Evolutionary conservation across 306 rosid genomes (phyloP), one percentile per base, ranked within the genome.

Genomic region (Lathyrus aphaca): DNA sequence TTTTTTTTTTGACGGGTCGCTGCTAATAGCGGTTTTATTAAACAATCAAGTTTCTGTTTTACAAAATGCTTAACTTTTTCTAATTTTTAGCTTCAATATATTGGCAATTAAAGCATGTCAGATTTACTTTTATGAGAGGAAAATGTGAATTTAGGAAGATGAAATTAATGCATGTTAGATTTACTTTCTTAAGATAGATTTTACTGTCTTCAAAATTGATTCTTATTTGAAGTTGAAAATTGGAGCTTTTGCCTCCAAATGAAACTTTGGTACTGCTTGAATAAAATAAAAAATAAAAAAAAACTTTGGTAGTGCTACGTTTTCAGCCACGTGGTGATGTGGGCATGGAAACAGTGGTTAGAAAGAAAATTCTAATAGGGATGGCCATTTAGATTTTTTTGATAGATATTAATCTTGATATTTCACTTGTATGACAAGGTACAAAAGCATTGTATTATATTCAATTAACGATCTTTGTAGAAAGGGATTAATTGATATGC

Each of bases 131-230:
- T 45, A 5, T 9, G 13, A 40, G 45, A 10, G 12, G 45, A 3
- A 40, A 40, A 10, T 0, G 45, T 45, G 51, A 45, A 18, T 44
- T 44, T 45, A 45, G 18, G 5, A 45, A 45, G 19, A 45, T 45
- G 6, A 45, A 45, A n/a, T 45, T 45, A n/a, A n/a, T 51, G 30
- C 58, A 51, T 50, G 58, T 51, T 2, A 51, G n/a, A 51, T 51
- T 19, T 51, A 21, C 27, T 51, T 51, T 2, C 15, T n/a, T 32
- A 32, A 32, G 8, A 32, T 32, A 32, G 39, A 35, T 7, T 35
- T 6, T 6, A 35, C 39, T 43, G 27, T 18, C 29, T 17, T 50
- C 29, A 17, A 17, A 18, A 50, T 50, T 19, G 29, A 51, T 51
- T 51, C 2, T 19, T 10, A 19, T 51, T 51, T 19, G 30, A 19